phyloP scores from a whole-genome alignment of 495 filamentous ascomycete genomes.

The Arthonia radiata region DNA sequence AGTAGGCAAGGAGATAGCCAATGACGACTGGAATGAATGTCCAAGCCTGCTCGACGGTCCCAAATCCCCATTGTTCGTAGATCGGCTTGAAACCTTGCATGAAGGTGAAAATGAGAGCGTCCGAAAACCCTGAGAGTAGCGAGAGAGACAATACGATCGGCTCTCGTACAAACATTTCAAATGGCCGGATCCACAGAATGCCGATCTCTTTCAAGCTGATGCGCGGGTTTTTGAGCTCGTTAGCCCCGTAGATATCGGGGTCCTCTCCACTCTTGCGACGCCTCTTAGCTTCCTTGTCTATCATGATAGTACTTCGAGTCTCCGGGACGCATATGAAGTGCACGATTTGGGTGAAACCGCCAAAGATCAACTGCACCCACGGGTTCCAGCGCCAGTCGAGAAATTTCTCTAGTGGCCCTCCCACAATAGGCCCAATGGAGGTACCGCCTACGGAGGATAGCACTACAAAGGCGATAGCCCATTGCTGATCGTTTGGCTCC shows the following conservation, averaged over 20 bases:
- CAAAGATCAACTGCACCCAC: constrained; percentile 61
- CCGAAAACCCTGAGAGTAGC: constrained; percentile 48
- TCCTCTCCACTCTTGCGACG: constrained; percentile 31
- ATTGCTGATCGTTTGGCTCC: constrained; percentile 46
- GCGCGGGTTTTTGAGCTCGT: constrained; percentile 27
- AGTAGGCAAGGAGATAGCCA: constrained; percentile 40
- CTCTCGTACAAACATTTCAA: constrained; percentile 55
- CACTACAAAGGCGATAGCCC: constrained; percentile 49
- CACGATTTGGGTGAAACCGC: constrained; percentile 34
- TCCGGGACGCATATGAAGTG: constrained; percentile 46
- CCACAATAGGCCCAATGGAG: constrained; percentile 53
- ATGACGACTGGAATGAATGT: constrained; percentile 38
- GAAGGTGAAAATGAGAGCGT: constrained; percentile 64
- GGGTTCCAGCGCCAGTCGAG: constrained; percentile 54
- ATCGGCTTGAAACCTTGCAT: constrained; percentile 41
- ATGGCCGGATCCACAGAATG: constrained; percentile 41
- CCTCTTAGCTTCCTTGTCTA: constrained; percentile 41
- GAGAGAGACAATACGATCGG: constrained; percentile 51
- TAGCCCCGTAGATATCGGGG: constrained; percentile 35
- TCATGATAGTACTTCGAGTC: constrained; percentile 38
- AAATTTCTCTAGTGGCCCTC: constrained; percentile 44
- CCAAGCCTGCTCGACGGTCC: constrained; percentile 26
- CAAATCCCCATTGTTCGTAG: constrained; percentile 39
- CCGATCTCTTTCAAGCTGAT: constrained; percentile 29
- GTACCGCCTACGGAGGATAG: constrained; percentile 55